These are phyloP conservation scores for Termitomyces sp. DNA, from an alignment of 768 basidiomycete species.

Conservation along the genomic window DNA sequence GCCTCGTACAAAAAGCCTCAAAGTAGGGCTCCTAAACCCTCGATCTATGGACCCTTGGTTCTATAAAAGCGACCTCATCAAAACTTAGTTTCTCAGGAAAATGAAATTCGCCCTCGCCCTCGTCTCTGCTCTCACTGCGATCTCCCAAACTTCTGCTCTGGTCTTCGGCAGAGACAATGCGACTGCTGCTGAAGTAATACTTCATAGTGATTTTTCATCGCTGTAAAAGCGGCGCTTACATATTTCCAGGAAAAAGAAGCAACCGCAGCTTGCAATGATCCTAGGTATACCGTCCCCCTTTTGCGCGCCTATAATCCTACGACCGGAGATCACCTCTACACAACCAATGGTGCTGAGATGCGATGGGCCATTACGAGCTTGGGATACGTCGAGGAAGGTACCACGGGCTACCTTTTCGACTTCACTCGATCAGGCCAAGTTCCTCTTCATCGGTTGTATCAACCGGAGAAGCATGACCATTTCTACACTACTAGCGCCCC, in stretches of 20 bases:
- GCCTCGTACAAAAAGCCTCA: neutral
- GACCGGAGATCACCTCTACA: conserved; percentile 10
- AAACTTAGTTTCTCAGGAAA: neutral
- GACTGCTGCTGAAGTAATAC: neutral
- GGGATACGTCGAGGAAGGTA: conserved; percentile 12
- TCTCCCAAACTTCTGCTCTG: neutral
- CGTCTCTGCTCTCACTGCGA: neutral
- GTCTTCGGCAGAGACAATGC: neutral
- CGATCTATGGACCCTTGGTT: neutral
- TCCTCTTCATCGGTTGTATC: conserved; percentile 17
- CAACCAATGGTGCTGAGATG: conserved; percentile 7
- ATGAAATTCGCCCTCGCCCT: conserved; percentile 1
- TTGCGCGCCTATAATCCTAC: neutral
- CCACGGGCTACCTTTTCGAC: conserved; percentile 12
- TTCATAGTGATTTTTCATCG: neutral
- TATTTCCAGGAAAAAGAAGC: neutral
- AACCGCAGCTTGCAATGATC: conserved; percentile 7
- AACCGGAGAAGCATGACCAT: conserved; percentile 9
- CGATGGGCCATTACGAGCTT: conserved; percentile 6
- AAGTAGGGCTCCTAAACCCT: neutral
- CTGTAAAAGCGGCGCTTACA: neutral
- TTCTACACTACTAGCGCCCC: conserved; percentile 15
- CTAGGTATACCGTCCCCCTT: conserved; percentile 4
- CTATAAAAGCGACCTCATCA: neutral
- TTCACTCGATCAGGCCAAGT: conserved; percentile 4